Conservation (phyloP, 2,329 filamentous ascomycete genomes). For the Hymenoscyphus fructigenus region DNA sequence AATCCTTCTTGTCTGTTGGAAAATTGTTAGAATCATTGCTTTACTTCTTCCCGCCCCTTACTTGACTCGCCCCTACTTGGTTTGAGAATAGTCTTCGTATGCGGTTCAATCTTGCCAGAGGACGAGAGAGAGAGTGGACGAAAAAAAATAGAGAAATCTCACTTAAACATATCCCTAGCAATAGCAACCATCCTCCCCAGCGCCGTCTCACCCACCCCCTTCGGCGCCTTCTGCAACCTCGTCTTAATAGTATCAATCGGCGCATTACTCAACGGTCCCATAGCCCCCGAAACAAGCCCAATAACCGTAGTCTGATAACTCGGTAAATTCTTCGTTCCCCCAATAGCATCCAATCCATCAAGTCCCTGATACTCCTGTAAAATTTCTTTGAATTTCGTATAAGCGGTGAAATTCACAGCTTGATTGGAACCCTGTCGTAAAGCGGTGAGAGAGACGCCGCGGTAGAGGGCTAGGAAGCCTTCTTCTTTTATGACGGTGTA, state of each 20-base stretch:
- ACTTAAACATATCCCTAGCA: conserved; percentile 81
- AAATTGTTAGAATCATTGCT: conserved; percentile 10
- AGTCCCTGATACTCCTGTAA: conserved; percentile 66
- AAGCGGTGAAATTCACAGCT: conserved; percentile 98
- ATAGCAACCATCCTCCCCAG: conserved; percentile 76
- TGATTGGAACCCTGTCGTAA: conserved; percentile 93
- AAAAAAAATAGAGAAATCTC: conserved; percentile 30
- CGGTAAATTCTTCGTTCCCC: conserved; percentile 65
- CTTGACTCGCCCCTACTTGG: no score
- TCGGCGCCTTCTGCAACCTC: conserved; percentile 84
- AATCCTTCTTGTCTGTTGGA: conserved; percentile 77
- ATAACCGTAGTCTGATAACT: conserved; percentile 89
- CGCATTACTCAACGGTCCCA: conserved; percentile 94
- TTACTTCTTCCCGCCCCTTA: neutral
- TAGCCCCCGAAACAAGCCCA: conserved; percentile 82
- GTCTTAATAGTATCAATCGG: conserved; percentile 99
- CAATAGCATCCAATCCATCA: conserved; percentile 49
- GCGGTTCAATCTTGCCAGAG: no score
- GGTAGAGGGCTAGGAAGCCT: conserved; percentile 82
- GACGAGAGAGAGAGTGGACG: no score
- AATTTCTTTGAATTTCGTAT: conserved; percentile 84
- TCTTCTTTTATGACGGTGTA: conserved; percentile 94
- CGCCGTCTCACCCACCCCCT: conserved; percentile 77
- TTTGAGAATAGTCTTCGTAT: neutral
- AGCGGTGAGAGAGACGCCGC: conserved; percentile 90